These are phyloP conservation scores for Tolypocladium tundrense DNA, from an alignment of 2,329 filamentous ascomycete genomes.

Conservation along the genomic window DNA sequence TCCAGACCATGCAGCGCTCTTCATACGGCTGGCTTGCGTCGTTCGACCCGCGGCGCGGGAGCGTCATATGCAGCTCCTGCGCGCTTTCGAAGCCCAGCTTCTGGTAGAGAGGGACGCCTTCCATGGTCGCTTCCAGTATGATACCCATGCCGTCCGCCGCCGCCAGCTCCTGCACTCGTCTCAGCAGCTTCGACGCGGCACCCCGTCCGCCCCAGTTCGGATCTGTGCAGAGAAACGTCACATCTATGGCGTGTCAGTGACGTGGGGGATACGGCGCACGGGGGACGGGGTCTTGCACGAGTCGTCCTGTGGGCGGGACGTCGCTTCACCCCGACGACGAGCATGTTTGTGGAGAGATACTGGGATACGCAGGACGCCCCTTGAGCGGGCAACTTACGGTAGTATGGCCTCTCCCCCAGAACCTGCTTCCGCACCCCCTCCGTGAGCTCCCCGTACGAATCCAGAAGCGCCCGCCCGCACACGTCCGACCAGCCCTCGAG, in stretches of 20 bases:
- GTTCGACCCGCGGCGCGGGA: conserved; percentile 18
- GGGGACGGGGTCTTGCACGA: neutral
- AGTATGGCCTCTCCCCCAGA: conserved; percentile 20
- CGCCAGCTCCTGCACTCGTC: conserved; percentile 21
- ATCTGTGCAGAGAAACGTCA: conserved; percentile 29
- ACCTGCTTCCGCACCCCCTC: conserved; percentile 18
- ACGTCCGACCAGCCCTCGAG: conserved; percentile 18
- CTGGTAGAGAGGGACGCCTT: conserved; percentile 26
- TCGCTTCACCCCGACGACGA: no score
- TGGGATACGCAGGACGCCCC: neutral
- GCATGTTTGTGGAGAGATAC: no score
- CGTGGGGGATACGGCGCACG: neutral
- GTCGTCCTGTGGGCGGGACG: neutral
- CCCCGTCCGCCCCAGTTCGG: conserved; percentile 23
- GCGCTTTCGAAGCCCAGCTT: conserved; percentile 23
- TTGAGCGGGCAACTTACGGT: conserved; percentile 20
- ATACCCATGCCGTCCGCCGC: conserved; percentile 19
- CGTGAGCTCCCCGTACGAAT: conserved; percentile 20
- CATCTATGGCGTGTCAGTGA: conserved; percentile 11
- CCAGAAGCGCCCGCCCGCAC: conserved; percentile 19
- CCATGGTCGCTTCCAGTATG: conserved; percentile 28
- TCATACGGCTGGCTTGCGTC: conserved; percentile 21
- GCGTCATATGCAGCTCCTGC: conserved; percentile 22
- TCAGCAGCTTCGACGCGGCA: conserved; percentile 22
- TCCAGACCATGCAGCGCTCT: conserved; percentile 23